Conservation (phyloP, 805 yeast genomes). For the Spathaspora sp. region DNA sequence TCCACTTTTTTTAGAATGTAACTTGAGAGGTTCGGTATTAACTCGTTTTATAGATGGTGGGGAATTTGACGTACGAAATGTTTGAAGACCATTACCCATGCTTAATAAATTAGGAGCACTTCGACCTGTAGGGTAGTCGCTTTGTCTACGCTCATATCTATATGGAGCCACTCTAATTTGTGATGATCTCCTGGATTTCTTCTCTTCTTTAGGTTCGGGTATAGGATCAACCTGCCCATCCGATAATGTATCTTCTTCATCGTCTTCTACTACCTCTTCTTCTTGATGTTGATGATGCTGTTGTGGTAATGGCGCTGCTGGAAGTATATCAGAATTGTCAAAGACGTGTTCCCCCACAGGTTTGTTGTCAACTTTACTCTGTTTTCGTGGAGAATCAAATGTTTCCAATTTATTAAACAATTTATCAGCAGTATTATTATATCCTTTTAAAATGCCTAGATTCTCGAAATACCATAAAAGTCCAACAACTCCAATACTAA, state of each 20-base stretch:
- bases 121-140: background rate
- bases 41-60: background rate
- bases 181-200: conserved; percentile 1
- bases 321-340: background rate
- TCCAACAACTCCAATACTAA: background rate
- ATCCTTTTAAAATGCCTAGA: background rate
- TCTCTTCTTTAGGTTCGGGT: background rate
- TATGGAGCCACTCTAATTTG: conserved; percentile 8
- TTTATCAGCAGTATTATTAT: background rate
- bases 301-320: no score
- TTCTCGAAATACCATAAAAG: conserved; percentile 1
- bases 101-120: background rate
- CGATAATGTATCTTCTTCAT: background rate
- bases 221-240: background rate
- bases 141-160: conserved; percentile 3
- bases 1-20: background rate
- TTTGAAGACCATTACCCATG: background rate
- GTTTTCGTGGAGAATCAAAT: background rate
- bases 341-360: background rate
- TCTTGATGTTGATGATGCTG: no score
- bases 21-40: background rate
- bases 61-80: background rate
- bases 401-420: background rate
- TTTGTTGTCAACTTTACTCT: background rate
- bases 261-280: background rate